These are phyloP conservation scores for Thielaviopsis populi DNA, from an alignment of 2,329 filamentous ascomycete genomes.

Conservation along the genomic window DNA sequence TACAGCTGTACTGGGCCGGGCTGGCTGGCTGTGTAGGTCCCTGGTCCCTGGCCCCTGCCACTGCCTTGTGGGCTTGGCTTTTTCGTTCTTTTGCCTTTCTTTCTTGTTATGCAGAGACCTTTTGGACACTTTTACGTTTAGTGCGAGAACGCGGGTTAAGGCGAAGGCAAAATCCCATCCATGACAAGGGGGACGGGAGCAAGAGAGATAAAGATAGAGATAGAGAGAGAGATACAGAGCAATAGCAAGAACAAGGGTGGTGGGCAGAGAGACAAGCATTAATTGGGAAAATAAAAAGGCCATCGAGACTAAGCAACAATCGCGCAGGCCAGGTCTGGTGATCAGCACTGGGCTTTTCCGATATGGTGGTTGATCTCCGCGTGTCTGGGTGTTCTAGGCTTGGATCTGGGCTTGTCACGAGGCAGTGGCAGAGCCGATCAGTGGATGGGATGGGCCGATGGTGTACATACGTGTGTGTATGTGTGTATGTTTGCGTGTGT, in stretches of 20 bases:
- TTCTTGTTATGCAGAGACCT: not conserved
- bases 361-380: not conserved
- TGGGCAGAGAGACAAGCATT: not conserved
- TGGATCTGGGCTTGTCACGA: not conserved
- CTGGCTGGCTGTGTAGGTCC: not conserved
- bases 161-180: constrained; percentile 1
- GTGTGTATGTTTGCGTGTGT: not conserved
- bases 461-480: not conserved
- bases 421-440: constrained; percentile 2
- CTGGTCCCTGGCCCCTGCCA: not conserved
- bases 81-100: not conserved
- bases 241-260: not conserved
- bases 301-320: not conserved
- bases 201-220: not conserved
- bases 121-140: constrained; percentile 2
- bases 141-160: not conserved
- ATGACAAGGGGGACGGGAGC: not conserved
- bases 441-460: not conserved
- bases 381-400: not conserved
- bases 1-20: not conserved
- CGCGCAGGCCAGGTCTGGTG: not conserved
- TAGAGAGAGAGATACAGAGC: not conserved
- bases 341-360: not conserved
- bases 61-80: not conserved
- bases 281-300: not conserved